Evolutionary conservation across 768 basidiomycete genomes (phyloP), one percentile per base, ranked within the genome.

Genomic region (Pleurotus citrinopileatus): DNA sequence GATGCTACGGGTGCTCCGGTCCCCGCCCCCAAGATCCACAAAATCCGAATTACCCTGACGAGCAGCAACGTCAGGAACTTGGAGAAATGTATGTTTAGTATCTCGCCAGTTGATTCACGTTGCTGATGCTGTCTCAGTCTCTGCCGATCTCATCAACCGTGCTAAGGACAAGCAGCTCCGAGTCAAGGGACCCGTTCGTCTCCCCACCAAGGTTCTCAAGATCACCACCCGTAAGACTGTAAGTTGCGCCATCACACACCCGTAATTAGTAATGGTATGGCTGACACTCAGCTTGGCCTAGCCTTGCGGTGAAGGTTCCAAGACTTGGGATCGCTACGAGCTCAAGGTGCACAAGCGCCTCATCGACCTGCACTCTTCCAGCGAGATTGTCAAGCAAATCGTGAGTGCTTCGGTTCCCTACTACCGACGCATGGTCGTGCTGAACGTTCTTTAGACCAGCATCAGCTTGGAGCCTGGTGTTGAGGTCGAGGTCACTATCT

Each of bases 231-330:
- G 97, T 69, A 99, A 99, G 75, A 96, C 97, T 60, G 94, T 94
- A 57, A 61, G 91, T 80, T 22, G 20, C 57, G 47, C 34, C 55
- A 42, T 40, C 15, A 56, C 44, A 19, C 17, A 15, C 2, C n/a
- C n/a, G n/a, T n/a, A n/a, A 20, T 44, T 17, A 2, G 17, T 6
- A 2, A 23, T 37, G 55, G 20, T 54, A 29, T 9, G 32, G 7
- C 32, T 38, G 45, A 32, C n/a, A 44, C 25, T 56, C 7, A 9
- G 17, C 6, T 50, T 23, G 10, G 12, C 17, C 13, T 64, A 97
- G 92, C 91, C 97, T 74, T 98, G 97, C 69, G 97, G 97, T 92
- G 97, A 98, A 77, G 97, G 97, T 81, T 98, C 97, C 64, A 99
- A 99, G 87, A 99, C 97, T 69, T 99, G 97, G 97, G 97, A 99